phyloP scores from a whole-genome alignment of 2,329 filamentous ascomycete species.

The Exophiala aquamarina region DNA sequence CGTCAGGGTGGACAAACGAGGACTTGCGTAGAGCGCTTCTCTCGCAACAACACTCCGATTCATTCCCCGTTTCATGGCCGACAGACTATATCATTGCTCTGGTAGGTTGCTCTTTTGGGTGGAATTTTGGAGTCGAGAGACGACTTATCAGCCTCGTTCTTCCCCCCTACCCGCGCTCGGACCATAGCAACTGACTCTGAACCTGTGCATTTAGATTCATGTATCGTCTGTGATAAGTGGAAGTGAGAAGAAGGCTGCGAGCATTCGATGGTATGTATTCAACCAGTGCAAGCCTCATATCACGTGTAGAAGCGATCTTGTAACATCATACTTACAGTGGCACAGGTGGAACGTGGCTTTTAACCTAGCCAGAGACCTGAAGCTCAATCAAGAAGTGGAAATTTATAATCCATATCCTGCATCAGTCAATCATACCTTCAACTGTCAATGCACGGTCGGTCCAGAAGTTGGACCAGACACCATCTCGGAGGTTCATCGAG shows the following conservation, averaged over 20 bases:
- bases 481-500: conserved; percentile 44
- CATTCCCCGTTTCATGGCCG: conserved; percentile 21
- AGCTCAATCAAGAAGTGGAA: conserved; percentile 24
- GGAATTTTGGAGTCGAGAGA: no score
- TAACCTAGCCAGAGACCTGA: conserved; percentile 24
- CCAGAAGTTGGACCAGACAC: conserved; percentile 42
- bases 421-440: conserved; percentile 35
- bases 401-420: conserved; percentile 8
- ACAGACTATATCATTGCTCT: conserved; percentile 25
- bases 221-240: conserved; percentile 24
- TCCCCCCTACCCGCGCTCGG: no score
- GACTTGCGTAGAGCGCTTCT: conserved; percentile 18
- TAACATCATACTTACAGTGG: conserved; percentile 10
- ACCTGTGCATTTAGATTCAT: conserved; percentile 12
- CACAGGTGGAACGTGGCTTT: conserved; percentile 23
- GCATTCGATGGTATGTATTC: conserved; percentile 24
- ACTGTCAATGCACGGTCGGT: conserved; percentile 45
- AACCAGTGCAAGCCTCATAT: no score
- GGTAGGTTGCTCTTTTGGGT: no score
- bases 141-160: no score
- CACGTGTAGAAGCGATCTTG: no score
- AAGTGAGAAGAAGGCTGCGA: conserved; percentile 25
- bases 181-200: no score
- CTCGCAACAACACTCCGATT: conserved; percentile 10
- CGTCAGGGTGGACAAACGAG: conserved; percentile 20